These are phyloP conservation scores for Chloranthus sessilifolius DNA, from an alignment of 164 flowering plant species.

Conservation along the genomic window DNA sequence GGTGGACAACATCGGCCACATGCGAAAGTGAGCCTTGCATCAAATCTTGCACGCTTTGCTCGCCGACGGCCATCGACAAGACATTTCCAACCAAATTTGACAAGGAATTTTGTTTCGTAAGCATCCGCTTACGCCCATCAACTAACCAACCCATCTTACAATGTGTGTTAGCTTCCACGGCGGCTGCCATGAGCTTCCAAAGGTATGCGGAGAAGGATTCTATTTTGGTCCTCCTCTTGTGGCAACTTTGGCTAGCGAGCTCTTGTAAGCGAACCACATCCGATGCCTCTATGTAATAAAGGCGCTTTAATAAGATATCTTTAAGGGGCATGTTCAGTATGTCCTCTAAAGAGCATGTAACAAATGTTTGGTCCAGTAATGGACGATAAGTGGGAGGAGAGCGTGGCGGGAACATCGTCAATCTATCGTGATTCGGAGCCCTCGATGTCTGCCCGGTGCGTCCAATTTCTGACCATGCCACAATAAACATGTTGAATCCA, in stretches of 20 bases:
- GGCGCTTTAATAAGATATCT: too few species aligned
- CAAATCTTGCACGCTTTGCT: background rate
- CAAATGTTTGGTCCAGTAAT: conserved; percentile 29
- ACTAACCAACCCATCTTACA: conserved; percentile 12
- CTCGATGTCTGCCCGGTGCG: conserved; percentile 24
- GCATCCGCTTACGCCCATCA: conserved; percentile 2
- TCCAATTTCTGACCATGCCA: conserved; percentile 48
- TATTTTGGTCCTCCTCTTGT: background rate
- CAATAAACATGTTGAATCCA: conserved; percentile 38
- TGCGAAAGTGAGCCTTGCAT: background rate
- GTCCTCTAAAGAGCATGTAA: conserved; percentile 20
- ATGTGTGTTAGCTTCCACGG: background rate
- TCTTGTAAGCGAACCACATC: conserved; percentile 2
- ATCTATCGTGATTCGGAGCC: conserved; percentile 37
- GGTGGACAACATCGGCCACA: background rate
- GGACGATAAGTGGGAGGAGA: conserved; percentile 34
- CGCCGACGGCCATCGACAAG: conserved; percentile 7
- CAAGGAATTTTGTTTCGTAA: background rate
- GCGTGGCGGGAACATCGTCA: conserved; percentile 25
- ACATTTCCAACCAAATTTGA: conserved; percentile 11
- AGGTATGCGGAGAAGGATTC: conserved; percentile 9
- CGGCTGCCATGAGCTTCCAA: conserved; percentile 5
- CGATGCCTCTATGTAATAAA: too few species aligned
- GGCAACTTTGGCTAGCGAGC: background rate
- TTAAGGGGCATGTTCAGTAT: too few species aligned